phyloP scores from a whole-genome alignment of 2,329 filamentous ascomycete genomes.

The Aspergillus awamori region DNA sequence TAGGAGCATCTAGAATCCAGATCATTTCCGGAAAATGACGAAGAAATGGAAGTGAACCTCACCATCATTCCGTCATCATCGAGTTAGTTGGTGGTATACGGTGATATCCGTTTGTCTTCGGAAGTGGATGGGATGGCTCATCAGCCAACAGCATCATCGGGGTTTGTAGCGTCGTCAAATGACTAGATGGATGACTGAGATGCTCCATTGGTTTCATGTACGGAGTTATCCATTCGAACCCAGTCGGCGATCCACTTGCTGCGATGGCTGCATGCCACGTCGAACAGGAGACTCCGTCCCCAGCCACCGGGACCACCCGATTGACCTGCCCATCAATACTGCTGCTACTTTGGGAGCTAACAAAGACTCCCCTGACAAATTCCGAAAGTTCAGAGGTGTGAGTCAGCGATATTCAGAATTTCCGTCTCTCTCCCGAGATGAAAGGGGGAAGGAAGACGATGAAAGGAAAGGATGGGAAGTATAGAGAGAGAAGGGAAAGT shows the following conservation, averaged over 20 bases:
- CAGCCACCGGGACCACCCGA: slow-evolving; percentile 21
- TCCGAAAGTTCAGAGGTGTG: no score
- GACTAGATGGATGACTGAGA: not conserved
- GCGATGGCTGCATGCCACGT: slow-evolving; percentile 30
- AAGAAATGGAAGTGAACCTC: slow-evolving; percentile 4
- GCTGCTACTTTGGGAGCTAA: not conserved
- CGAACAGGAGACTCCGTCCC: slow-evolving; percentile 19
- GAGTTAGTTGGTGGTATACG: not conserved
- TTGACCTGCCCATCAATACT: slow-evolving; percentile 2
- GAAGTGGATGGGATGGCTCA: not conserved
- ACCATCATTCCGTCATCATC: not conserved
- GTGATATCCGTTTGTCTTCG: no score
- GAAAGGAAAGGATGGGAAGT: not conserved
- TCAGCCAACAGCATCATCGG: not conserved
- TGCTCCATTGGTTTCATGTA: not conserved
- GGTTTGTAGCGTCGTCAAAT: not conserved
- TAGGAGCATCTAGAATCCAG: slow-evolving; percentile 1
- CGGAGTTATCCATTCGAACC: not conserved
- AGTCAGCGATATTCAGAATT: no score
- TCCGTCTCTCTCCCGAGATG: not conserved
- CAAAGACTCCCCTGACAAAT: no score
- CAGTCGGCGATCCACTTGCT: slow-evolving; percentile 27
- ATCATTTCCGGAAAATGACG: not conserved
- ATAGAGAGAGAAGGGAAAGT: not conserved
- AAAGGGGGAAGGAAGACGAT: not conserved